A percentile compares a stretch with the other conserved stretches of the same genome.
Conservation (phyloP, 495 filamentous ascomycete species). For the Podospora anserina region DNA sequence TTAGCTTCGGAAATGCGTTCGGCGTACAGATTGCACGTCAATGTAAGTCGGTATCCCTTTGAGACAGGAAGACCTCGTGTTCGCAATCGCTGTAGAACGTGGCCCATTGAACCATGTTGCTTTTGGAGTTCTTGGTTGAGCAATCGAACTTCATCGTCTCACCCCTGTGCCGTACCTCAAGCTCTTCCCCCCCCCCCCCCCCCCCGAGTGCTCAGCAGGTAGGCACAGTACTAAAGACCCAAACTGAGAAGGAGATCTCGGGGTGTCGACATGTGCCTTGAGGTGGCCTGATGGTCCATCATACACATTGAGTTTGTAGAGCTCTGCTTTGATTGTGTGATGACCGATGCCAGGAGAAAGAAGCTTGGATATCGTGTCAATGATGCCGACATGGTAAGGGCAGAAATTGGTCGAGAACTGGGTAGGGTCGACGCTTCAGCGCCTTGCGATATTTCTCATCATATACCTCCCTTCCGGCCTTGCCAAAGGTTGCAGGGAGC, state of each 20-base stretch:
- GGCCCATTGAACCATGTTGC: constrained; percentile 48
- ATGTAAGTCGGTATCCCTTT: constrained; percentile 50
- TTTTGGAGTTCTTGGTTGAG: constrained; percentile 18
- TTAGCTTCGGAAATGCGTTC: neutral
- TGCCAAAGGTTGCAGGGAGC: constrained; percentile 49
- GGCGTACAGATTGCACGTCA: constrained; percentile 58
- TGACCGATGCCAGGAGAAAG: constrained; percentile 42
- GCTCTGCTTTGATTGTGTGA: constrained; percentile 39
- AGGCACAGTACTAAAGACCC: constrained; percentile 56
- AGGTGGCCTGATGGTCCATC: constrained; percentile 52
- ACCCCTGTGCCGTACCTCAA: constrained; percentile 37
- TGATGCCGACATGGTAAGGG: constrained; percentile 51
- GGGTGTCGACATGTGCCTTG: constrained; percentile 55
- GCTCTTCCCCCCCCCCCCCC: constrained; percentile 13
- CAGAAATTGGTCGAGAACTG: constrained; percentile 50
- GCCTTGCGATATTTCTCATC: constrained; percentile 53
- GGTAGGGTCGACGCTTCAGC: constrained; percentile 42
- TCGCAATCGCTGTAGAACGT: constrained; percentile 62
- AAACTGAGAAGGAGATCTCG: constrained; percentile 46
- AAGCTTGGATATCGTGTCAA: constrained; percentile 47
- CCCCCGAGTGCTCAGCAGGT: constrained; percentile 47
- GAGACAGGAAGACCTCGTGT: constrained; percentile 57
- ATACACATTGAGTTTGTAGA: constrained; percentile 60
- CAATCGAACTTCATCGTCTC: constrained; percentile 45
- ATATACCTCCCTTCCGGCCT: constrained; percentile 42